Base-by-base conservation (phyloP, 2,329 filamentous ascomycete species). In the Cadophora malorum region DNA sequence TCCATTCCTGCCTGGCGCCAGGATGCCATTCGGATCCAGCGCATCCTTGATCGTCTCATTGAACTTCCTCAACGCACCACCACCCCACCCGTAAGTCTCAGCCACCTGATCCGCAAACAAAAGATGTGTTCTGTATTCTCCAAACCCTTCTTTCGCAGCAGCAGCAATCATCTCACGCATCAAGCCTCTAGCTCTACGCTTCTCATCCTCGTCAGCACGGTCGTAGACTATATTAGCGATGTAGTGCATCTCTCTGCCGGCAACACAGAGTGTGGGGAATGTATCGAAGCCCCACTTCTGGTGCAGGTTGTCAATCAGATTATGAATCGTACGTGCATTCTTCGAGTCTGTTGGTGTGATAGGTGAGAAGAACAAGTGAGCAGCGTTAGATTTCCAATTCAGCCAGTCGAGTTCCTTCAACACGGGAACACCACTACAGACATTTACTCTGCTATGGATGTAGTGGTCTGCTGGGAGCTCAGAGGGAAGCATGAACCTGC, bases 211-310 rank as follows among this genome's bases (percentile, higher is more conserved):
- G 38, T 83, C 78, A 38, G 79, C 79, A 4, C 81, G 78, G 68
- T 87, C 80, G 72, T 84, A 87, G 21, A 86, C 80, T 28, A 87
- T 83, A 66, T 84, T 83, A 1, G 85, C 81, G 66, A 87, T 86
- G 72, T 85, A 82, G 72, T 86, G 84, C 79, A 86, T 85, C 73
- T 86, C 84, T 21, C 84, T 78, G 65, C 83, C 80, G 1, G 83
- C 82, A 4, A 86, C 80, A 63, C 81, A 82, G 52, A 86, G 82
- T 1, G 82, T 83, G 3, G 82, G 80, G 67, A 86, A 83, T 58
- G 84, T 80, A 71, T 86, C 84, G 67, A 86, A 81, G 6, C 81
- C 82, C 62, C 79, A 78, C 67, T 84, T 79, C 45, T 79, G 75
- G 1, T 83, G 84, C 56, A 85, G 83, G 10, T 77, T 75, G 1